Base-by-base conservation (phyloP, 2,329 filamentous ascomycete species). In the Aspergillus pseudoviridinutans region DNA sequence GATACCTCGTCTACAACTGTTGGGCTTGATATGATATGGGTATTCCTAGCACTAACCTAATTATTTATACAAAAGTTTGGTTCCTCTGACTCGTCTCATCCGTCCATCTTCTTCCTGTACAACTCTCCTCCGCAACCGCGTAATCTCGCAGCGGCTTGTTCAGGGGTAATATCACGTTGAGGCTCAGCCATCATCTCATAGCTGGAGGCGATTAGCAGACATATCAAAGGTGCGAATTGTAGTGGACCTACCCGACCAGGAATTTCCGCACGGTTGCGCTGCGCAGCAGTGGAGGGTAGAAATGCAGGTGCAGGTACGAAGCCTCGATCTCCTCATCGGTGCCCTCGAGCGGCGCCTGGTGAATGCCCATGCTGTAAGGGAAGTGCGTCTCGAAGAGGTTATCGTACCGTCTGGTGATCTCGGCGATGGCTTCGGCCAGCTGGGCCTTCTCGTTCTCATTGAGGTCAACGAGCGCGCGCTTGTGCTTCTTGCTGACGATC, bases 341-440 rank as follows among this genome's bases (percentile, higher is more conserved):
- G 24, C 91, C 92, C 27, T 89, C 85, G 6, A 99, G 82, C 2
- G 94, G 94, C 20, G 94, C 93, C 79, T 99, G 94, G 73, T 99
- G 94, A 56, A 99, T 87, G 46, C 94, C 94, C 73, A 96, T 97
- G 74, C 90, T 96, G 76, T 99, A 99, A 0, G 94, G 94, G 70
- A 99, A 99, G 68, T 86, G 91, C 38, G 92, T 97, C 79, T 97
- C 91, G 66, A 99, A 99, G 46, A 99, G 78, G 72, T 99, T 99
- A 74, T 99, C 94, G 71, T 97, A 99, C 66, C 93, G 82, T 67
- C 91, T 85, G 14, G 94, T 92, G 41, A 96, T 87, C 75, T 97
- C 91, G 41, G 92, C 87, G 51, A 99, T 87, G 1, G 88, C 86
- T 70, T 96, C 90, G 14, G 94, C 91, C 60, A 97, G 85, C 51